Conservation (phyloP, 495 filamentous ascomycete species). For the Talaromyces proteolyticus region DNA sequence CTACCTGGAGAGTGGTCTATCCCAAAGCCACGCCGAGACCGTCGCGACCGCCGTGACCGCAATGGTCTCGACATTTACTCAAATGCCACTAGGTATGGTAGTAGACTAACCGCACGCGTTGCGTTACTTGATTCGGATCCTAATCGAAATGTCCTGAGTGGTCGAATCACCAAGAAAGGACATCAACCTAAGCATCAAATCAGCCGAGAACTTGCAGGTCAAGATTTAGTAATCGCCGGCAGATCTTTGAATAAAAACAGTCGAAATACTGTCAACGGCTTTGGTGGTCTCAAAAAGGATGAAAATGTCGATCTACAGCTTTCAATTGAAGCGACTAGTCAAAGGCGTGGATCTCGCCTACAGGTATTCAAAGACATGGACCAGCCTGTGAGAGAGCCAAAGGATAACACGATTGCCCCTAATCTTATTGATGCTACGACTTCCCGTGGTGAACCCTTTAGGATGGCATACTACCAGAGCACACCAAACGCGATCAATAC, state of each 20-base stretch:
- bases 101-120: neutral
- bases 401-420: neutral
- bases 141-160: neutral
- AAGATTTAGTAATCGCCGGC: neutral
- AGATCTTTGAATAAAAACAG: neutral
- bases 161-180: constrained; percentile 1
- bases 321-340: neutral
- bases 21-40: constrained; percentile 22
- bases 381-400: neutral
- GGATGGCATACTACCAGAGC: neutral
- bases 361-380: constrained; percentile 3
- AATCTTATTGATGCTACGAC: neutral
- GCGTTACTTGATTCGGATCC: constrained; percentile 1
- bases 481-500: neutral
- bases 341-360: neutral
- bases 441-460: neutral
- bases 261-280: neutral
- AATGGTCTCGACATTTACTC: neutral
- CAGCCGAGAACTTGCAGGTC: neutral
- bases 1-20: constrained; percentile 43
- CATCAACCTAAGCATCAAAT: neutral
- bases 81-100: neutral
- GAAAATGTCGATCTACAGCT: constrained; percentile 1
- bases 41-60: constrained; percentile 19
- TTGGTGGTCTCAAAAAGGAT: neutral